Conservation (phyloP, 768 basidiomycete species). For the Lepiota venenata region DNA sequence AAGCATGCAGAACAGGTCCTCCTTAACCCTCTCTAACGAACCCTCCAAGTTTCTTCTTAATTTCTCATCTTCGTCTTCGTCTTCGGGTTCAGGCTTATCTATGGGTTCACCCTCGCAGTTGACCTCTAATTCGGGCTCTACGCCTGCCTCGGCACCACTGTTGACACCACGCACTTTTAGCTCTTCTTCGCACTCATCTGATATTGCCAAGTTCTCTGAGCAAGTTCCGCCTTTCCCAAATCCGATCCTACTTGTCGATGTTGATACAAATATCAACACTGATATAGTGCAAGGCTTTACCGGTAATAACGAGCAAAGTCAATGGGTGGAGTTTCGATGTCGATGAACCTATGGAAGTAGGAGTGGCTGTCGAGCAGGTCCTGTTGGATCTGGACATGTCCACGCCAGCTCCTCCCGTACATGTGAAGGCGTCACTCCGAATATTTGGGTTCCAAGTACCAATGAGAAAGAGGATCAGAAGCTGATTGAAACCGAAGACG, state of each 20-base stretch:
- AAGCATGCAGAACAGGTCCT: not conserved
- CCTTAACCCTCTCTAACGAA: not conserved
- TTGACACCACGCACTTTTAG: not conserved
- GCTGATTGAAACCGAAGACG: not conserved
- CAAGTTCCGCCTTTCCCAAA: not conserved
- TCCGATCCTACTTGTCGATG: conserved; percentile 1
- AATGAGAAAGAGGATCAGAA: not conserved
- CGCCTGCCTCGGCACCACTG: conserved; percentile 1
- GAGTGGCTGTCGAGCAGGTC: not conserved
- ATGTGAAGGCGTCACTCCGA: not conserved
- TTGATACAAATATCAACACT: not conserved
- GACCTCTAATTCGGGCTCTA: not conserved
- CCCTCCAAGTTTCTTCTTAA: conserved; percentile 4
- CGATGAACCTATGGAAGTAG: not conserved
- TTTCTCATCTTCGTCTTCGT: conserved; percentile 2
- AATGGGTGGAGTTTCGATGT: conserved; percentile 3
- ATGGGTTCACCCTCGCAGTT: not conserved
- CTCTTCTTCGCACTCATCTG: conserved; percentile 2
- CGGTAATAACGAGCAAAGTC: not conserved
- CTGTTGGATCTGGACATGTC: not conserved
- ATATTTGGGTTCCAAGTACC: not conserved
- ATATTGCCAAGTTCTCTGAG: conserved; percentile 5
- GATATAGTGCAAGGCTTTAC: not conserved
- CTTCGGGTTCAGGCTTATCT: not conserved
- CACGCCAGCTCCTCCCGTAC: not conserved